Evolutionary conservation across 352 stramenopile species (phyloP).

Genomic region (Phytopythium cucurbitacearum): DNA sequence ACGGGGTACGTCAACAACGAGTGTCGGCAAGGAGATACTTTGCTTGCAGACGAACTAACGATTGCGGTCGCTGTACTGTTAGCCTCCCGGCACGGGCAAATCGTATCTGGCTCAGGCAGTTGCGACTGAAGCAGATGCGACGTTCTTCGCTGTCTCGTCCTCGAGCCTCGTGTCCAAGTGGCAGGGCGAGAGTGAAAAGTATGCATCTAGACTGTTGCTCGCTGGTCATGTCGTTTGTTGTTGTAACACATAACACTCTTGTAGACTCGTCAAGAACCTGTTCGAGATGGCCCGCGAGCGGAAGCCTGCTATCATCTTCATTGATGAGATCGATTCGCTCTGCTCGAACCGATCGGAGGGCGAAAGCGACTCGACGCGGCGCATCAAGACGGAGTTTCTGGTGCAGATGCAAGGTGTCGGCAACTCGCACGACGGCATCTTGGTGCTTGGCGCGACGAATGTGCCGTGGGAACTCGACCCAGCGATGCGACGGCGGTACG

Average conservation of each 20-base stretch:
- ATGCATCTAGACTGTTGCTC: conserved; percentile 2
- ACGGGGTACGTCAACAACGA: conserved; percentile 80
- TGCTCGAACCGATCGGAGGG: conserved; percentile 89
- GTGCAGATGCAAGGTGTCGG: conserved; percentile 97
- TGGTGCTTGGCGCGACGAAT: conserved; percentile 98
- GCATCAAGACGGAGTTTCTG: conserved; percentile 99
- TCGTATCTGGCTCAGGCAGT: conserved; percentile 97
- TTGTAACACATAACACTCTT: conserved; percentile 10
- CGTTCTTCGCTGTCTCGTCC: conserved; percentile 98
- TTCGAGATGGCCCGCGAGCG: conserved; percentile 97
- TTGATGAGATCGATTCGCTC: conserved; percentile 98
- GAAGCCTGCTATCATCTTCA: conserved; percentile 95
- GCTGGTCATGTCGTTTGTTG: conserved; percentile 7
- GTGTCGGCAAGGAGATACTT: conserved; percentile 31
- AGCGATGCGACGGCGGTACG: conserved; percentile 92
- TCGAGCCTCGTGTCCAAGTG: conserved; percentile 98
- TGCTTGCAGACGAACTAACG: conserved; percentile 34
- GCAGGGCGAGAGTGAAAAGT: conserved; percentile 95
- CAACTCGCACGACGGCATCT: conserved; percentile 86
- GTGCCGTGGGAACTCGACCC: conserved; percentile 98
- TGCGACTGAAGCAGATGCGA: conserved; percentile 97
- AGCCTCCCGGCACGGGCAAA: conserved; percentile 92
- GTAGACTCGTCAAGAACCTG: conserved; percentile 95
- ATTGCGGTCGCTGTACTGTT: conserved; percentile 6
- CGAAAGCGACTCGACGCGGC: conserved; percentile 94